These are phyloP conservation scores for Fraxinus velutina DNA, from an alignment of 305 asterid genomes.

Conservation along the genomic window DNA sequence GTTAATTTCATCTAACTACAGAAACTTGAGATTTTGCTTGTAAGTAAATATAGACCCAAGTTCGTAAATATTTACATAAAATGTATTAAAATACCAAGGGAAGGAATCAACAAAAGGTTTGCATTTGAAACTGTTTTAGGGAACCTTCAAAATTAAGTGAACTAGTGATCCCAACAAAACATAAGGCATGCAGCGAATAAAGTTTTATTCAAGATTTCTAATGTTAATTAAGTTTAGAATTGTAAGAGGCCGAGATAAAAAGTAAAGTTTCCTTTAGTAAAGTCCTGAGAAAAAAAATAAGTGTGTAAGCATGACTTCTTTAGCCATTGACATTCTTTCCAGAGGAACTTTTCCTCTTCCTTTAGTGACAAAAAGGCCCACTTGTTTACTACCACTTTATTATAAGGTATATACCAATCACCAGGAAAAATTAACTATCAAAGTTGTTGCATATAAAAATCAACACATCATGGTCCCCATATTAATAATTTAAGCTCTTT, in stretches of 20 bases:
- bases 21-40: not conserved
- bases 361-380: slow-evolving; percentile 43
- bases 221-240: not conserved
- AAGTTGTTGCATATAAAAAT: slow-evolving; percentile 17
- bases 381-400: slow-evolving; percentile 30
- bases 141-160: not conserved
- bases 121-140: not conserved
- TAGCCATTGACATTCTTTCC: slow-evolving; percentile 42
- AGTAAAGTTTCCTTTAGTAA: not conserved
- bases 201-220: not conserved
- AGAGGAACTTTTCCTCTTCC: slow-evolving; percentile 31
- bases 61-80: not conserved
- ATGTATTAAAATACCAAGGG: not conserved
- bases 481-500: slow-evolving; percentile 24
- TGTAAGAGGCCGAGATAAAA: not conserved
- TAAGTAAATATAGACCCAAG: not conserved
- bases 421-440: slow-evolving; percentile 26
- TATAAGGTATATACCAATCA: slow-evolving; percentile 35
- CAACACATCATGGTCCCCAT: slow-evolving; percentile 16
- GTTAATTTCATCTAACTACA: not conserved
- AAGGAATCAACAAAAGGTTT: not conserved
- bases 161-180: not conserved
- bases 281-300: slow-evolving; percentile 24
- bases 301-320: slow-evolving; percentile 16
- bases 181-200: not conserved